Percentiles rank a stretch among this genome's conserved stretches.
phyloP scores from a whole-genome alignment of 805 yeast species.

The Sporopachydermia lactativora region DNA sequence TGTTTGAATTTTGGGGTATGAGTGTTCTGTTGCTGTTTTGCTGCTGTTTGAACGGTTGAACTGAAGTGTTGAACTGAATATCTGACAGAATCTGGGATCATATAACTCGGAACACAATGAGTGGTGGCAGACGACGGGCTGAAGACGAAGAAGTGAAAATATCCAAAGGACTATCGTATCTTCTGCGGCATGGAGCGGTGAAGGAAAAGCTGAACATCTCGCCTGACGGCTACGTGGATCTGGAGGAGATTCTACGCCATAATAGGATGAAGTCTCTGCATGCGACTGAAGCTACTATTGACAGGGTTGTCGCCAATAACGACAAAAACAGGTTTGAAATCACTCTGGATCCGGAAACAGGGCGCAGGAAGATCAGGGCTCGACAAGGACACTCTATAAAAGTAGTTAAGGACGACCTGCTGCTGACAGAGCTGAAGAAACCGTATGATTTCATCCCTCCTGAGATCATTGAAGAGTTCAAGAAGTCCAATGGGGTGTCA shows the following conservation, averaged over 20 bases:
- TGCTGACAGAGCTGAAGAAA: slow-evolving; percentile 24
- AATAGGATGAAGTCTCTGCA: slow-evolving; percentile 42
- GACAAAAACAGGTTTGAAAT: slow-evolving; percentile 61
- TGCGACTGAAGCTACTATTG: slow-evolving; percentile 42
- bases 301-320: slow-evolving; percentile 45
- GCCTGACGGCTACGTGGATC: slow-evolving; percentile 46
- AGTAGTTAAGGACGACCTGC: slow-evolving; percentile 27
- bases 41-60: too few relatives aligned
- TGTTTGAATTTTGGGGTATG: too few relatives aligned
- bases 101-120: too few relatives aligned
- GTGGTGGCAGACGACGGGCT: too few relatives aligned
- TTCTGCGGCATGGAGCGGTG: slow-evolving; percentile 77
- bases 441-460: slow-evolving; percentile 31
- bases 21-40: too few relatives aligned
- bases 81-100: too few relatives aligned
- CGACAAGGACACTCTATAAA: slow-evolving; percentile 81
- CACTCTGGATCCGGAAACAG: slow-evolving; percentile 11
- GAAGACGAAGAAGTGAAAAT: slow-evolving; percentile 34
- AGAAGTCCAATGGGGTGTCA: not conserved
- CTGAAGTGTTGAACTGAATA: too few relatives aligned
- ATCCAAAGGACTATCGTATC: slow-evolving; percentile 61
- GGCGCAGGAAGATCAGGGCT: slow-evolving; percentile 49
- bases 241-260: slow-evolving; percentile 40
- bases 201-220: slow-evolving; percentile 55
- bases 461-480: not conserved